Base-by-base conservation (phyloP, 2,329 filamentous ascomycete species). In the Claviceps pusilla region DNA sequence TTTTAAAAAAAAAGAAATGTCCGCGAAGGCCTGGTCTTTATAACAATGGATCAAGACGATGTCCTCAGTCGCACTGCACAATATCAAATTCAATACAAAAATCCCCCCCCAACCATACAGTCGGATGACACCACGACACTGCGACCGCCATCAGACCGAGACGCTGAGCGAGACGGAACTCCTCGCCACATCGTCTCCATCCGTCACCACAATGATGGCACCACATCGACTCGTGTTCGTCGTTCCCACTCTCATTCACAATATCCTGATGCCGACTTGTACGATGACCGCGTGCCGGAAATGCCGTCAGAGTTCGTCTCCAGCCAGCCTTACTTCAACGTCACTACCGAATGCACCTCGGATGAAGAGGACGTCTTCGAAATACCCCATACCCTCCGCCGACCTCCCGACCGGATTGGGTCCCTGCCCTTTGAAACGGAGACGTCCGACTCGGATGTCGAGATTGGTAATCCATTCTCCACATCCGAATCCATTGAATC, bases 21-120 rank as follows among this genome's bases (percentile, higher is more conserved):
- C 53, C 84, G 91, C 68, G 87, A 95, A 76, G 91, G 93, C 48
- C 84, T 96, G 77, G 80, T 97, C 1, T 96, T 96, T 64, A 78
- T 97, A 33, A 80, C 87, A 48, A 95, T 96, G 90, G 79, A 82
- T 45, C 79, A 83, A 42, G 83, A 94, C 60, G 84, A 93, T 57
- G 72, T 93, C 1, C 70, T 93, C 47, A 78, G 75, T 24, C 78
- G 84, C 55, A 93, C 88, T 11, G 78, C 85, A 7, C 77, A 82
- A 57, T 91, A 91, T 65, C 80, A 87, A 59, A 83, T 91, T 31
- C 80, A 84, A 60, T 88, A 86, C 61, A 68, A 72, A 28, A 59
- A 61, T 10, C 57, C 56, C 12, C 43, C 57, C n/a, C 19, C 31
- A 12, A 59, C 57, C 14, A 12, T 19, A 24, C 58, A 43, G 24